phyloP scores from a whole-genome alignment of 2,329 filamentous ascomycete species.

The Dactylonectria macrodidyma region DNA sequence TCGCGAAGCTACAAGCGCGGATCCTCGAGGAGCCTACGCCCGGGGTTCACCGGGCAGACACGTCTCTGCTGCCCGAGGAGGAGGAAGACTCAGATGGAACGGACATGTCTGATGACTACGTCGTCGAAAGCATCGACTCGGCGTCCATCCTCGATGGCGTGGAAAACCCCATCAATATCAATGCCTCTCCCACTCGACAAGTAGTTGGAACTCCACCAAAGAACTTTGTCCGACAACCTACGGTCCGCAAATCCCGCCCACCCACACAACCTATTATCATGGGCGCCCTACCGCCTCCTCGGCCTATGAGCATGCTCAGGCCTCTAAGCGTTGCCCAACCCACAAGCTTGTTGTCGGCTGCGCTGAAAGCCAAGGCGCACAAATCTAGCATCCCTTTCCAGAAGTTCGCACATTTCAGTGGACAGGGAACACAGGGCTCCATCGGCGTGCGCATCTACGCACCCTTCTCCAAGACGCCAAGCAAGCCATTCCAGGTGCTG shows the following conservation, averaged over 20 bases:
- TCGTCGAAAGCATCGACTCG: constrained; percentile 76
- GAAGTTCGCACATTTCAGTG: constrained; percentile 81
- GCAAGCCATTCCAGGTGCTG: constrained; percentile 79
- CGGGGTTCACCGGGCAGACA: constrained; percentile 62
- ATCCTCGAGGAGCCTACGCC: constrained; percentile 56
- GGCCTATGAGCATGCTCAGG: constrained; percentile 75
- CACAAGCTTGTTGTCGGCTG: constrained; percentile 79
- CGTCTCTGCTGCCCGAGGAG: constrained; percentile 69
- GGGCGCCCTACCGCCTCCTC: constrained; percentile 78
- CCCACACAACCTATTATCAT: constrained; percentile 70
- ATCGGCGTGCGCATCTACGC: constrained; percentile 84
- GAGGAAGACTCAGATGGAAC: constrained; percentile 75
- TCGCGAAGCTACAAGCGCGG: constrained; percentile 55
- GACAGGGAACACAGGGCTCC: constrained; percentile 83
- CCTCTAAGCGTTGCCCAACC: constrained; percentile 79
- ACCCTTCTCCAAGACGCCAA: constrained; percentile 76
- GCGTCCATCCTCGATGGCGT: constrained; percentile 79
- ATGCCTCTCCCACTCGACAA: constrained; percentile 68
- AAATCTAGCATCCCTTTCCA: constrained; percentile 82
- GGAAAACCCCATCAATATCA: constrained; percentile 71
- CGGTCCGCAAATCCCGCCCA: constrained; percentile 73
- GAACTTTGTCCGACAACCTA: constrained; percentile 73
- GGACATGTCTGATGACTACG: constrained; percentile 76
- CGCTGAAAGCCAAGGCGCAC: constrained; percentile 79
- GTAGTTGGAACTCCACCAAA: constrained; percentile 76